Evolutionary conservation across 306 rosid species (phyloP).

Genomic region (Lathyrus tuberosus): DNA sequence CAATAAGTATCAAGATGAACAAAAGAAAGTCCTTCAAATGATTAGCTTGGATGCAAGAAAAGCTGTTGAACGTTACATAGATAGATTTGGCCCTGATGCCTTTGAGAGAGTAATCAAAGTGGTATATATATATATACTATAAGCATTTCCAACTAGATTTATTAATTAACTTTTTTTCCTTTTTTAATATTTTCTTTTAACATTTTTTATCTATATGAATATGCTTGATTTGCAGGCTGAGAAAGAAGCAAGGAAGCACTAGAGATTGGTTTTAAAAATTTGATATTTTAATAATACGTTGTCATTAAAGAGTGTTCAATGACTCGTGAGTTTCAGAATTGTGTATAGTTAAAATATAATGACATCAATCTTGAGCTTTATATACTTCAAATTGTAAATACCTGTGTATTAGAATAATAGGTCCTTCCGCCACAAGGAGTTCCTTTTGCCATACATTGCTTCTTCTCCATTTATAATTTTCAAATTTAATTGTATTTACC

Average conservation of each 20-base stretch:
- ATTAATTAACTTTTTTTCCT: background rate
- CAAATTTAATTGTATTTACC: too few species aligned
- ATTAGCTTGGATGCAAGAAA: constrained; percentile 81
- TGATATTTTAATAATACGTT: background rate
- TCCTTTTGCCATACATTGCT: too few species aligned
- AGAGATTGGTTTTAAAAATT: constrained; percentile 28
- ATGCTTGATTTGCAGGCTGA: constrained; percentile 67
- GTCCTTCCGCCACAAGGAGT: too few species aligned
- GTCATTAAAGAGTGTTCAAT: background rate
- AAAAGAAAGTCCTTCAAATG: constrained; percentile 75
- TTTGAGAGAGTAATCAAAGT: constrained; percentile 73
- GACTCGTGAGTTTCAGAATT: background rate
- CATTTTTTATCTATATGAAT: background rate
- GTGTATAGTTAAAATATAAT: background rate
- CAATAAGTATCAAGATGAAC: constrained; percentile 50
- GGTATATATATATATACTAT: constrained; percentile 47
- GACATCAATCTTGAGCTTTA: background rate
- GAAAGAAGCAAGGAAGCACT: constrained; percentile 76
- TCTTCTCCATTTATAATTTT: too few species aligned
- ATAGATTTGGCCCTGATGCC: constrained; percentile 67
- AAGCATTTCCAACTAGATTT: background rate
- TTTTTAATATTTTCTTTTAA: background rate
- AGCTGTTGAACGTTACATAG: constrained; percentile 71
- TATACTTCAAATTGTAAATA: background rate
- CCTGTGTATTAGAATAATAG: too few species aligned